These are phyloP conservation scores for Pseudogymnoascus sp. DNA, from an alignment of 2,329 filamentous ascomycete species.

Conservation along the genomic window DNA sequence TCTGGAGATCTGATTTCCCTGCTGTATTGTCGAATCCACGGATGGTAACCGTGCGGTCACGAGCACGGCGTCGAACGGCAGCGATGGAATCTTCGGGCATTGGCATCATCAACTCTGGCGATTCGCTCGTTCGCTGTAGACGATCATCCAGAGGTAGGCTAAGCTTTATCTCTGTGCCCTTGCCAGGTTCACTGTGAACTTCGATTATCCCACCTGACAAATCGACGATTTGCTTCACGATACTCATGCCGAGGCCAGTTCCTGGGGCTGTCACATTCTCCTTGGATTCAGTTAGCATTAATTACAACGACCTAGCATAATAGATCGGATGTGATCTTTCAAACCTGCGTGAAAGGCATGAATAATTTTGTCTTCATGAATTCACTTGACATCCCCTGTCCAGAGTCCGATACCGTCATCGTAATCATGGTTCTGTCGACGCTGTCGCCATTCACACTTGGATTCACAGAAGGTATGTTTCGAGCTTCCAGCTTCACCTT, in stretches of 20 bases:
- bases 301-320: neutral
- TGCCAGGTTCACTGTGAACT: conserved; percentile 44
- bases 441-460: neutral
- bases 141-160: conserved; percentile 31
- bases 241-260: conserved; percentile 53
- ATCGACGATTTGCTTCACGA: conserved; percentile 54
- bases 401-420: conserved; percentile 50
- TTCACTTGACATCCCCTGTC: conserved; percentile 53
- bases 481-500: conserved; percentile 29
- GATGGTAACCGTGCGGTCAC: conserved; percentile 17
- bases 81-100: conserved; percentile 12
- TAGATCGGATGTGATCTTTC: neutral
- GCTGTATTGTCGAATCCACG: conserved; percentile 17
- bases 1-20: conserved; percentile 14
- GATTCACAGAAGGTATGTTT: neutral
- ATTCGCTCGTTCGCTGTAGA: neutral
- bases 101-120: neutral
- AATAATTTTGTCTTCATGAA: conserved; percentile 52
- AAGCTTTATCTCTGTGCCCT: conserved; percentile 47
- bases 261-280: conserved; percentile 52
- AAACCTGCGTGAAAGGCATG: conserved; percentile 46
- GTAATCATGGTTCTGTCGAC: conserved; percentile 8
- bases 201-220: conserved; percentile 52
- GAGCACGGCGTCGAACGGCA: conserved; percentile 16
- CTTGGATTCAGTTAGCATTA: neutral